Evolutionary conservation across 306 rosid genomes (phyloP).

Genomic region (Vigna hirtella): DNA sequence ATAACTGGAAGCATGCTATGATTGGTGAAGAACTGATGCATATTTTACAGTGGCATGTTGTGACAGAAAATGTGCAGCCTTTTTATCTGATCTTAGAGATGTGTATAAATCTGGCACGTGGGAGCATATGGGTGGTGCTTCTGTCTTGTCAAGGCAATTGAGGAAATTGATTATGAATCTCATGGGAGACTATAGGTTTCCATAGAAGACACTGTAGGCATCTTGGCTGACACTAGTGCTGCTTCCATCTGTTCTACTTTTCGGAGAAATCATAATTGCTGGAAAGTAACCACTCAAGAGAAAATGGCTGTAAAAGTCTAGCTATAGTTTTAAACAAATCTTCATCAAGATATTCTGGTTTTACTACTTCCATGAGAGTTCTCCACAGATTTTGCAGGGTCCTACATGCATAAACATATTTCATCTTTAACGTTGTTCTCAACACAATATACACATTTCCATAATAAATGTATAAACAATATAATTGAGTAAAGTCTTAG

Average conservation of each 20-base stretch:
- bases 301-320: conserved; percentile 18
- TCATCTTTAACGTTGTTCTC: no score
- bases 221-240: neutral
- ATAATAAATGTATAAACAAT: no score
- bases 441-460: no score
- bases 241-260: conserved; percentile 31
- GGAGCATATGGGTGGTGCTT: neutral
- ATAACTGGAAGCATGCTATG: conserved; percentile 56
- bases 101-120: no score
- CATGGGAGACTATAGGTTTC: neutral
- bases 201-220: conserved; percentile 9
- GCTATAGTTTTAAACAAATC: conserved; percentile 23
- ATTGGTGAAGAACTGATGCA: conserved; percentile 48
- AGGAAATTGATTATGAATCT: conserved; percentile 33
- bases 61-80: neutral
- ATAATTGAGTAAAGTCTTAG: no score
- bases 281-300: conserved; percentile 7
- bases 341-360: conserved; percentile 5
- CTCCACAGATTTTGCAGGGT: conserved; percentile 32
- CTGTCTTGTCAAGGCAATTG: conserved; percentile 21
- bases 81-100: no score
- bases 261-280: conserved; percentile 20
- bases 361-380: neutral
- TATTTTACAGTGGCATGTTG: conserved; percentile 18
- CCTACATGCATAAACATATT: neutral